Evolutionary conservation across 2,329 filamentous ascomycete genomes (phyloP), one percentile per base, ranked within the genome.

Genomic region (Ambrosiella xylebori): DNA sequence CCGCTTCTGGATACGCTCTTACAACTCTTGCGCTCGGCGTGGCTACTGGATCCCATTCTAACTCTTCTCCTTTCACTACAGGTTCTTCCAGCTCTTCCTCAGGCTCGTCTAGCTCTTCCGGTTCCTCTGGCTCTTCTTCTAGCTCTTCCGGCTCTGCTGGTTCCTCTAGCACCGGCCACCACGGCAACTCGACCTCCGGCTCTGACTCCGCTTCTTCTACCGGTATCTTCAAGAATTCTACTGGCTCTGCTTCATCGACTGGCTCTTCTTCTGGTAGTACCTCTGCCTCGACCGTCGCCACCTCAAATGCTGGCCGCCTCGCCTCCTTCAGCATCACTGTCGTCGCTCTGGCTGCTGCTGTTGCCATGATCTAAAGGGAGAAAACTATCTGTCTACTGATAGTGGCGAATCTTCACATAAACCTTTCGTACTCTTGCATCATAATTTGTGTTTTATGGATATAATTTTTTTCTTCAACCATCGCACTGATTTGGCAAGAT

Each of bases 281-380:
- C 40, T 39, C 58, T 7, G 19, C 54, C 27, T 50, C 53, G 38
- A 45, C 56, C 40, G 35, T 44, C 11, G 41, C 49, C 27, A 61
- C 59, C 38, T 58, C 56, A n/a, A 52, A 52, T 11, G 59, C 59
- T 7, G 56, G 56, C 36, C 59, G 59, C 40, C 45, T 61, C 15
- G 49, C 41, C 12, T 61, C 59, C 8, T 49, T 57, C 41, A 56
- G 59, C 47, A 56, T 47, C 19, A 57, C 59, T 17, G 44, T 61
- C n/a, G 45, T 38, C 15, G 59, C 59, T 27, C 45, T 61, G 15
- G 59, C 59, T 13, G 56, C 47, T 41, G 59, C 52, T 36, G 52
- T 61, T 39, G 59, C 59, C 36, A 56, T 61, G 59, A 61, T 61
- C 35, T 61, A 61, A 57, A 12, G 38, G 11, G 5, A 12, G 19